Base-by-base conservation (phyloP, 2,329 filamentous ascomycete genomes). In the Tympanopsis confertula region DNA sequence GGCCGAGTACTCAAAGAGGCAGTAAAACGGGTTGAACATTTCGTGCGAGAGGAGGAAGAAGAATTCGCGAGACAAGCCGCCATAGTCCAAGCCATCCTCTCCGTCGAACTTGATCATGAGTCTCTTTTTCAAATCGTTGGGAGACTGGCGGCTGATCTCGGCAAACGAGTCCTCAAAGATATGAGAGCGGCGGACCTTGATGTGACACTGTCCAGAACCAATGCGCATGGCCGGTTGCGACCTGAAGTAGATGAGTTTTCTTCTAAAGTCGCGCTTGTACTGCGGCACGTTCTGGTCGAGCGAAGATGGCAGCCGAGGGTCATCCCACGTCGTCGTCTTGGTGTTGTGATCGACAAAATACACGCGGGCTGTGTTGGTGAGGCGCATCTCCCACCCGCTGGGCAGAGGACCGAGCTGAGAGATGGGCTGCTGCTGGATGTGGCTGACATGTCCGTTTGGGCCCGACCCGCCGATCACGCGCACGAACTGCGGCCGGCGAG, bases 21-120 rank as follows among this genome's bases (percentile, higher is more conserved):
- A 98, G 68, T 98, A 98, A 66, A 98, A 98, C 20, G 91, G 91
- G 61, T 98, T 98, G 68, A 98, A 98, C 91, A 98, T 98, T 68
- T 98, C 91, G 64, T 98, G 91, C 13, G 89, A 96, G 39, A 98
- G 76, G 29, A 98, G 69, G 78, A 98, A 98, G 71, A 98, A 98
- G 69, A 98, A 98, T 63, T 98, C 91, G 74, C 88, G 75, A 24
- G 91, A 98, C 39, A 98, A 73, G 70, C 91, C 91, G 59, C 91
- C 91, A 54, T 98, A 98, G 62, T 98, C 91, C 43, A 98, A 67
- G 62, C 91, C 91, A 52, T 98, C 91, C 65, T 98, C 91, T 36
- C 91, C 91, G 48, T 98, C 91, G 50, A 98, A 98, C 65, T 98
- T 98, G 63, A 98, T 94, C 91, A 98, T 98, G 46, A 98, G 63